Evolutionary conservation across 805 yeast genomes (phyloP).

Genomic region (Torulaspora microellipsoides): DNA sequence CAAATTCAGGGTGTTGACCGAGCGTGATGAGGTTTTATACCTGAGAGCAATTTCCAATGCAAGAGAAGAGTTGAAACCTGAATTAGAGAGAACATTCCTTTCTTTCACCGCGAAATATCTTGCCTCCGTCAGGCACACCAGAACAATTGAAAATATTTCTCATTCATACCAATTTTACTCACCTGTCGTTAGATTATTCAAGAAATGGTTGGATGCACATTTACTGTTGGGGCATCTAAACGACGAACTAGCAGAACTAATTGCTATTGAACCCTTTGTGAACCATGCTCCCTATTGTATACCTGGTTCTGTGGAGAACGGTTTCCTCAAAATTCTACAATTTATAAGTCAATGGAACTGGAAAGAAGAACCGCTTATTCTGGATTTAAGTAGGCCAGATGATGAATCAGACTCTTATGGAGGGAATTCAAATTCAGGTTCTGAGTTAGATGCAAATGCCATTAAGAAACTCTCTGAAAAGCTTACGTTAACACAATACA

Average conservation of each 20-base stretch:
- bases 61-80: constrained; percentile 53
- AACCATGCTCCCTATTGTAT: constrained; percentile 80
- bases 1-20: constrained; percentile 69
- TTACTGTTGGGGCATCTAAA: constrained; percentile 62
- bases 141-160: constrained; percentile 67
- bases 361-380: constrained; percentile 78
- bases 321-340: constrained; percentile 68
- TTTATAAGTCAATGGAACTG: constrained; percentile 88
- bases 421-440: constrained; percentile 28
- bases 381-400: constrained; percentile 63
- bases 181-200: constrained; percentile 77
- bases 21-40: constrained; percentile 74
- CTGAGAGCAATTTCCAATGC: constrained; percentile 66
- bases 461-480: constrained; percentile 53
- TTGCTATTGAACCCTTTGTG: constrained; percentile 79
- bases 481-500: constrained; percentile 56
- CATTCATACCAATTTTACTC: constrained; percentile 70
- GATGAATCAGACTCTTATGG: constrained; percentile 35
- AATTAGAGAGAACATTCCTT: constrained; percentile 56
- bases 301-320: constrained; percentile 76
- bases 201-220: constrained; percentile 87
- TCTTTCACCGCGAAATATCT: constrained; percentile 60
- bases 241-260: constrained; percentile 76
- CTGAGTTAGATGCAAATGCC: constrained; percentile 33
- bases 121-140: constrained; percentile 72